Conservation (phyloP, 1,284 basidiomycete genomes). For the Austropuccinia psidii region DNA sequence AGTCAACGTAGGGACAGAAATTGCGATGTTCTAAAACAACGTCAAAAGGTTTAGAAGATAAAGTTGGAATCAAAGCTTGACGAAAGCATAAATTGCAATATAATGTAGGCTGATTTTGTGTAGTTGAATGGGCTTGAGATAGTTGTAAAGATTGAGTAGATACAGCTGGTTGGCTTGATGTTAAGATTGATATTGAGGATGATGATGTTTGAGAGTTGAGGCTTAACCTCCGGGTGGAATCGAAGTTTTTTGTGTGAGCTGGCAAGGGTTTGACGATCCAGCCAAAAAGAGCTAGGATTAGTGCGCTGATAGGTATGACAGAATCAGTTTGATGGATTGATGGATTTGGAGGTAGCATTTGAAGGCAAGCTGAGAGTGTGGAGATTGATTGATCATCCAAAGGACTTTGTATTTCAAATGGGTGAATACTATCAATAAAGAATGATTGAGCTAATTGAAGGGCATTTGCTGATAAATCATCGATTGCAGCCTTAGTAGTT, state of each 20-base stretch:
- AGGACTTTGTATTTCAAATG: slow-evolving; percentile 3
- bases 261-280: neutral
- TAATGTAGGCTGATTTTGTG: neutral
- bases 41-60: neutral
- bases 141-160: neutral
- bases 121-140: neutral
- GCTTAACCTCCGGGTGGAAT: neutral
- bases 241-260: neutral
- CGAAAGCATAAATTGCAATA: slow-evolving; percentile 22
- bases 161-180: neutral
- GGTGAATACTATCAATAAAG: neutral
- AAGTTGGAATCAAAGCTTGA: neutral
- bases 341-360: neutral
- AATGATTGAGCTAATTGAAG: neutral
- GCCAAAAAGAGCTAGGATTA: slow-evolving; percentile 31
- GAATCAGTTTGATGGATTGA: neutral
- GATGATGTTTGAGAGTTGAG: neutral
- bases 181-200: neutral
- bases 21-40: slow-evolving; percentile 21
- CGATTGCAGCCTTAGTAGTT: neutral
- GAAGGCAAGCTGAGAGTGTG: neutral
- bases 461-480: neutral
- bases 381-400: neutral
- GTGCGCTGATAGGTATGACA: neutral
- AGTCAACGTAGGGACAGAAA: slow-evolving; percentile 27